phyloP scores from a whole-genome alignment of 805 yeast genomes.

The Yamadazyma olivae region DNA sequence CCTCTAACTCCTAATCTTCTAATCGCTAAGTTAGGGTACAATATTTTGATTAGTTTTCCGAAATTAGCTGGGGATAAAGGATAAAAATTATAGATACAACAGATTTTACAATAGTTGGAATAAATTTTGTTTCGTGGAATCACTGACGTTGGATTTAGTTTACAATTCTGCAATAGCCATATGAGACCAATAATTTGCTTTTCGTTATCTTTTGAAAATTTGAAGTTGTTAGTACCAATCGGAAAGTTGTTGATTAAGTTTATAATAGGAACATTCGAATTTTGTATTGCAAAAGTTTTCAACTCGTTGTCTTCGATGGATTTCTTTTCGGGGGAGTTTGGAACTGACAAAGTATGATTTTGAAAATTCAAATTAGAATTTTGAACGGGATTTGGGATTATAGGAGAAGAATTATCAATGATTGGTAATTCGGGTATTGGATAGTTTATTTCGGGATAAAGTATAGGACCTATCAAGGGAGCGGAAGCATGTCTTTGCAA shows the following conservation, averaged over 20 bases:
- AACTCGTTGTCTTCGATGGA: constrained; percentile 7
- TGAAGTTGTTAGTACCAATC: background rate
- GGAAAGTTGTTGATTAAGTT: constrained; percentile 1
- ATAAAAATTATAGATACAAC: constrained; percentile 41
- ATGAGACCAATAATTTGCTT: constrained; percentile 80
- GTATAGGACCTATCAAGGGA: too few species aligned
- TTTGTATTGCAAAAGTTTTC: constrained; percentile 5
- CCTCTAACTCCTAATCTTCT: constrained; percentile 81
- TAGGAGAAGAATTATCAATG: too few species aligned
- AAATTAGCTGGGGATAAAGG: constrained; percentile 76
- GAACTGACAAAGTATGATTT: constrained; percentile 1
- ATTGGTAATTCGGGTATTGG: too few species aligned
- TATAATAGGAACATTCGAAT: constrained; percentile 2
- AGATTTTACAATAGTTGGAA: constrained; percentile 38
- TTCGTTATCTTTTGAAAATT: constrained; percentile 47
- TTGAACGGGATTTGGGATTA: too few species aligned
- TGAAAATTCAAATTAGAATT: background rate
- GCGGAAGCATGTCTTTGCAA: constrained; percentile 2
- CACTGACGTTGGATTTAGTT: constrained; percentile 40
- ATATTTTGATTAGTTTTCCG: constrained; percentile 67
- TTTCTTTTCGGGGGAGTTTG: constrained; percentile 5
- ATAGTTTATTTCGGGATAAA: too few species aligned
- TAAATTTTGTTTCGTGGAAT: constrained; percentile 42
- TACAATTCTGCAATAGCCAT: constrained; percentile 72
- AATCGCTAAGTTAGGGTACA: constrained; percentile 66